A percentile compares a stretch with the other conserved stretches of the same genome.
These are phyloP conservation scores for Sarocladium brachiariae DNA, from an alignment of 2,329 filamentous ascomycete genomes.

Conservation along the genomic window DNA sequence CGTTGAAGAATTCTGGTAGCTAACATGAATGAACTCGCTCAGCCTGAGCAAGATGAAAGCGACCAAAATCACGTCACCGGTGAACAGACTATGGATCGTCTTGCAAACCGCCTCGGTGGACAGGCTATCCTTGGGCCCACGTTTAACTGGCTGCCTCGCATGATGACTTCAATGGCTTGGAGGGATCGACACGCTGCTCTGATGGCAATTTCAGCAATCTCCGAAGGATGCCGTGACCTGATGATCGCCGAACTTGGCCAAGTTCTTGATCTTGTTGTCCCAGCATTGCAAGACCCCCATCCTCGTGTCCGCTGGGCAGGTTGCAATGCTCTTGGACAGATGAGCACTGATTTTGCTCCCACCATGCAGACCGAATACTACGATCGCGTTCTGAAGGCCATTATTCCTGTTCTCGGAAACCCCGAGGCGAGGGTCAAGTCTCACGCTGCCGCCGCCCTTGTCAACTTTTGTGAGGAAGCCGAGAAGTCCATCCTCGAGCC, in stretches of 20 bases:
- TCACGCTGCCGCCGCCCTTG: slow-evolving; percentile 91
- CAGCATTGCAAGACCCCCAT: slow-evolving; percentile 81
- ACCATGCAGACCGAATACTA: slow-evolving; percentile 98
- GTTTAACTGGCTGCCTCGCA: slow-evolving; percentile 92
- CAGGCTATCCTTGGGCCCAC: slow-evolving; percentile 85
- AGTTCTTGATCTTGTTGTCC: slow-evolving; percentile 90
- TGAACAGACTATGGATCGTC: slow-evolving; percentile 95
- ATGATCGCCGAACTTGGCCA: slow-evolving; percentile 95
- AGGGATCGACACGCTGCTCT: slow-evolving; percentile 91
- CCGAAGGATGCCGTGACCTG: slow-evolving; percentile 89
- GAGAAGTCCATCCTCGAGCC: slow-evolving; percentile 88
- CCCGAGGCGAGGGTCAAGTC: slow-evolving; percentile 91
- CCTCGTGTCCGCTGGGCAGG: slow-evolving; percentile 94
- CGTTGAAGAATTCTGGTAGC: background rate
- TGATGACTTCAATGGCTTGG: slow-evolving; percentile 96
- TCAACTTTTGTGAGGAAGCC: slow-evolving; percentile 98
- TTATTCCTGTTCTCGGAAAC: slow-evolving; percentile 86
- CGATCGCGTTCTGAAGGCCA: slow-evolving; percentile 75
- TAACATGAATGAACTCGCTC: background rate
- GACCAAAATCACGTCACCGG: slow-evolving; percentile 96
- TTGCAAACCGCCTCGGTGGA: slow-evolving; percentile 97
- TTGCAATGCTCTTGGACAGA: slow-evolving; percentile 97
- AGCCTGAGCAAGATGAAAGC: slow-evolving; percentile 92
- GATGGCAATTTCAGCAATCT: slow-evolving; percentile 98
- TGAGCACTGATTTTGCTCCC: slow-evolving; percentile 98